Base-by-base conservation (phyloP, 2,329 filamentous ascomycete species). In the Talaromyces sp. region DNA sequence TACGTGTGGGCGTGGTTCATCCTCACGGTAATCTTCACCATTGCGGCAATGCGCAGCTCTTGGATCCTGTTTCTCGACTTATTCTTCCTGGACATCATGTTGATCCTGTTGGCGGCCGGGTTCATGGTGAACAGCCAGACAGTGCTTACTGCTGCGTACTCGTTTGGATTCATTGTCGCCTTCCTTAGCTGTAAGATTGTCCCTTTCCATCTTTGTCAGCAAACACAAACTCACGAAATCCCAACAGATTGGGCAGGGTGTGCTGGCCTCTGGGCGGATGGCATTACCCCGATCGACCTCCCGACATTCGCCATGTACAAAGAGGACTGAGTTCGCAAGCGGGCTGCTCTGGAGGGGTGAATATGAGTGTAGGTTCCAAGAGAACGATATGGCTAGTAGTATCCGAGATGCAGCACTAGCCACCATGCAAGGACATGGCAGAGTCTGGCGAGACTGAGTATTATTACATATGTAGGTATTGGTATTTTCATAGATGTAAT, bases 1-100 rank as follows among this genome's bases (percentile, higher is more conserved):
- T 71, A 65, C 59, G 28, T 67, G 12, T 71, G 68, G 68, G 69
- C 67, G 5, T 72, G 70, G 69, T 71, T 72, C 50, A 71, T 71
- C 33, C 52, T 72, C 10, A 72, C 65, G 0, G 66, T 68, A 27
- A 66, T 71, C 18, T 72, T 69, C 50, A 68, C 67, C 5, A 57
- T 70, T 36, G 68, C 65, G 8, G 68, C 68, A 6, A 64, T 67
- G 55, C 63, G 68, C 4, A 67, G 65, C 4, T 67, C 68, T 7
- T 71, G 69, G 70, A 58, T 69, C 7, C 54, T 71, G 12, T 67
- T 70, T 53, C 28, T 68, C 18, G 65, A 66, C 12, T 58, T 71
- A 7, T 52, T 68, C 60, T 63, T 68, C 44, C 61, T 71, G 23
- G 68, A 69, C 42, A 61, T 72, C 31, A 65, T 66, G 44, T 58